phyloP scores from a whole-genome alignment of 257 asterid genomes.

The Capsicum chinense region DNA sequence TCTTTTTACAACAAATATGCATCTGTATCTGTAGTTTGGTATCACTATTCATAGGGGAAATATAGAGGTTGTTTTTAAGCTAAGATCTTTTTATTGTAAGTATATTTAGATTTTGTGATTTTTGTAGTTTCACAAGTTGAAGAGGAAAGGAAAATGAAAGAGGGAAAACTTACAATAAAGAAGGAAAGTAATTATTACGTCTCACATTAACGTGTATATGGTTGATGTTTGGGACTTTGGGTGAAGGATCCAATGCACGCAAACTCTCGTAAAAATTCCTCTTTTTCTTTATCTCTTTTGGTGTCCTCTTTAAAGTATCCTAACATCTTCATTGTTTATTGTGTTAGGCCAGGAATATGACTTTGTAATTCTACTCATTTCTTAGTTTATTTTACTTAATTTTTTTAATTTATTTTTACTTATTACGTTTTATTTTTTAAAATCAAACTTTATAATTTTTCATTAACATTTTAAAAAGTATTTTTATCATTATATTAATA shows the following conservation, averaged over 20 bases:
- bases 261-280: slow-evolving; percentile 23
- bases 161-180: neutral
- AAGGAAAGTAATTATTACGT: neutral
- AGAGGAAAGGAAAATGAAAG: neutral
- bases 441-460: neutral
- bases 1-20: too few relatives aligned
- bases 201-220: neutral
- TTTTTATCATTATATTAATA: neutral
- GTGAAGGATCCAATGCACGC: slow-evolving; percentile 30
- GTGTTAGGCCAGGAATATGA: neutral
- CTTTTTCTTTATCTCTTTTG: neutral
- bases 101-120: neutral
- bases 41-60: too few relatives aligned
- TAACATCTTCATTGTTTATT: neutral
- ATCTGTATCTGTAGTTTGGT: too few relatives aligned
- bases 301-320: neutral
- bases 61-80: too few relatives aligned
- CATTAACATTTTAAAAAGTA: neutral
- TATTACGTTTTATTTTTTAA: neutral
- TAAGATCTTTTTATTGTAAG: too few relatives aligned
- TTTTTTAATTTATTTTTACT: too few relatives aligned
- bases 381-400: too few relatives aligned
- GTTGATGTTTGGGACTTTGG: slow-evolving; percentile 14
- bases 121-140: neutral
- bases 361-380: too few relatives aligned